These are phyloP conservation scores for Ophiorrhiza pumila DNA, from an alignment of 257 asterid genomes.

Conservation along the genomic window DNA sequence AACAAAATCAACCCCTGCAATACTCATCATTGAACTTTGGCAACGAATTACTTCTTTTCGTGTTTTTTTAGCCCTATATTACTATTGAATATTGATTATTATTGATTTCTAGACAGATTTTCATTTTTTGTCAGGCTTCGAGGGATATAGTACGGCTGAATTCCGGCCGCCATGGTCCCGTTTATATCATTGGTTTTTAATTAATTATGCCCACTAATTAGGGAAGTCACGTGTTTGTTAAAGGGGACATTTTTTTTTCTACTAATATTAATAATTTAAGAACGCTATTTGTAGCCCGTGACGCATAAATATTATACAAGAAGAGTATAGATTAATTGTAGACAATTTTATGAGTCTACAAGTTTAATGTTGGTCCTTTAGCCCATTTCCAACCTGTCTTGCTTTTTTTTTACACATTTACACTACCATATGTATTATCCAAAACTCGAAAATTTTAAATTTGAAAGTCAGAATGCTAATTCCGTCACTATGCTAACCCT, in stretches of 20 bases:
- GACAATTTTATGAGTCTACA: too few species aligned
- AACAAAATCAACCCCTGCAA: background rate
- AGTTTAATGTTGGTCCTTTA: constrained; percentile 26
- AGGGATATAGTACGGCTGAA: constrained; percentile 22
- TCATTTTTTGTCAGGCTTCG: constrained; percentile 1
- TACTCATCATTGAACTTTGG: constrained; percentile 13
- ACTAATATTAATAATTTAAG: background rate
- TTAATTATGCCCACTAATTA: constrained; percentile 30
- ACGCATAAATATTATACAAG: too few species aligned
- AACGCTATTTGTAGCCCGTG: constrained; percentile 22
- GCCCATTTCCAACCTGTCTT: constrained; percentile 22
- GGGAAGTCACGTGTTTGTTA: constrained; percentile 39
- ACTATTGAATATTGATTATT: constrained; percentile 6
- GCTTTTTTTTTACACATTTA: too few species aligned
- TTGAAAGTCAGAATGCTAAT: too few species aligned
- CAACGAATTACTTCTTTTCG: constrained; percentile 23
- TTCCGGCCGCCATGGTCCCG: constrained; percentile 23
- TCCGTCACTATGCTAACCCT: too few species aligned
- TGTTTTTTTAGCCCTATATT: constrained; percentile 6
- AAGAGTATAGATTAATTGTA: too few species aligned
- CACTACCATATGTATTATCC: too few species aligned
- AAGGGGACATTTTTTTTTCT: background rate
- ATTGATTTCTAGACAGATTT: constrained; percentile 15
- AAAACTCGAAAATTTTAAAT: too few species aligned
- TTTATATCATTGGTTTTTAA: constrained; percentile 6